Conservation (phyloP, 805 yeast species). For the Ogataea henricii region DNA sequence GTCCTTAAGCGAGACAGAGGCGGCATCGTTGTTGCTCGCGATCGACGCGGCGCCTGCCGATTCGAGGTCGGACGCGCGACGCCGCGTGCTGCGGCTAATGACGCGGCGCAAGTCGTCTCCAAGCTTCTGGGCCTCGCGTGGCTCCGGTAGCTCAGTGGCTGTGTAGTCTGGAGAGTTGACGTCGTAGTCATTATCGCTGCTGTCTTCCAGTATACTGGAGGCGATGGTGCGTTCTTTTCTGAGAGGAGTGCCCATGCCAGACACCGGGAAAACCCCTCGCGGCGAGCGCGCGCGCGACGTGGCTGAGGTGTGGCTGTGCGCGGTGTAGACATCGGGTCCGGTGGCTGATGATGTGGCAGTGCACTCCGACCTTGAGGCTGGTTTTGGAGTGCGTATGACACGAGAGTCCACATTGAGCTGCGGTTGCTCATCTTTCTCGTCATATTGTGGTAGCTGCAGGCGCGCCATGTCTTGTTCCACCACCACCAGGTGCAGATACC, state of each 20-base stretch:
- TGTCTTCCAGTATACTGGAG: conserved; percentile 29
- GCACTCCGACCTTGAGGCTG: background rate
- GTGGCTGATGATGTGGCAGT: conserved; percentile 1
- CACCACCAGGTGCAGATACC: conserved; percentile 69
- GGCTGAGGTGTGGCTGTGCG: background rate
- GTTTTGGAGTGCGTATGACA: conserved; percentile 54
- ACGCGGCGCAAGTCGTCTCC: conserved; percentile 29
- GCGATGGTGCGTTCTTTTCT: conserved; percentile 61
- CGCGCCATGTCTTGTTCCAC: conserved; percentile 69
- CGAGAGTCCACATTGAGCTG: conserved; percentile 75
- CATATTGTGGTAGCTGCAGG: conserved; percentile 66
- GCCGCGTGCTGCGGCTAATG: conserved; percentile 15
- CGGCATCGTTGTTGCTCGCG: background rate
- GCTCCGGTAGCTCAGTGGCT: conserved; percentile 31
- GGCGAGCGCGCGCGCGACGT: conserved; percentile 49
- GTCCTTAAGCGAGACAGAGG: conserved; percentile 8
- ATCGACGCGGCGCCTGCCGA: conserved; percentile 13
- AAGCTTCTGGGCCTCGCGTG: conserved; percentile 23
- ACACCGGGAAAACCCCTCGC: conserved; percentile 76
- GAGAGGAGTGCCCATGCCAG: conserved; percentile 72
- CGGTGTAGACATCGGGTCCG: background rate
- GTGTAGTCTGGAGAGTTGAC: conserved; percentile 21
- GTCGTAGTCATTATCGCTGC: conserved; percentile 3
- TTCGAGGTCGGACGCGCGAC: conserved; percentile 27
- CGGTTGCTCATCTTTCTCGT: conserved; percentile 79